These are phyloP conservation scores for Myxozyma kluyveri DNA, from an alignment of 805 yeast species.

Conservation along the genomic window DNA sequence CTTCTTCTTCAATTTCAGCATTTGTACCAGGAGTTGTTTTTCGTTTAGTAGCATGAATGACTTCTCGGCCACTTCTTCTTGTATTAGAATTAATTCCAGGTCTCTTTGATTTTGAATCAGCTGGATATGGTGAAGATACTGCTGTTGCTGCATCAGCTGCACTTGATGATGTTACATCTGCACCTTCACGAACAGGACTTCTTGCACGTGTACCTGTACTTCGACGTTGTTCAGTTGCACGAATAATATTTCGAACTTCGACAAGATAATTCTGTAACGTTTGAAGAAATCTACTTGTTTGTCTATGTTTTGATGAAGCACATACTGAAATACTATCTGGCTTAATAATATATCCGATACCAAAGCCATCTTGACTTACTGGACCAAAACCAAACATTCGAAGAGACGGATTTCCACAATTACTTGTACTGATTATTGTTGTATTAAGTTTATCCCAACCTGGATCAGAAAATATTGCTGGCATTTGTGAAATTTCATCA, in stretches of 20 bases:
- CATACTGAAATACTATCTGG: slow-evolving; percentile 74
- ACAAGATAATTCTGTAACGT: slow-evolving; percentile 61
- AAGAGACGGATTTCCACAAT: slow-evolving; percentile 89
- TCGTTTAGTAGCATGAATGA: neutral
- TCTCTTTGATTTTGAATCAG: neutral
- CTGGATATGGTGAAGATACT: neutral
- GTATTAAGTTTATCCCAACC: slow-evolving; percentile 87
- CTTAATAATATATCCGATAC: slow-evolving; percentile 88
- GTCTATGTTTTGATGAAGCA: slow-evolving; percentile 83
- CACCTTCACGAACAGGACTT: slow-evolving; percentile 27
- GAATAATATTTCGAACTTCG: slow-evolving; percentile 53
- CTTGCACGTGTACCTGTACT: slow-evolving; percentile 29
- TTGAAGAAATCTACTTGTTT: slow-evolving; percentile 71
- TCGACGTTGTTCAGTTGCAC: slow-evolving; percentile 25
- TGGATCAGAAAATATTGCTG: slow-evolving; percentile 73
- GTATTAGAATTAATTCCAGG: neutral
- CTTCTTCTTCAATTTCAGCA: slow-evolving; percentile 29
- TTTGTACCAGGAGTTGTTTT: neutral
- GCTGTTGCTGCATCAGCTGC: neutral
- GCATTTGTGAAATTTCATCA: slow-evolving; percentile 45
- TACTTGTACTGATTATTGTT: slow-evolving; percentile 76
- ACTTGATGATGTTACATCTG: neutral
- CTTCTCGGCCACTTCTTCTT: slow-evolving; percentile 16
- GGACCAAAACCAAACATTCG: slow-evolving; percentile 91
- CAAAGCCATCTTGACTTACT: slow-evolving; percentile 83